These are phyloP conservation scores for Ogataea siamensis DNA, from an alignment of 805 yeast species.

Conservation along the genomic window DNA sequence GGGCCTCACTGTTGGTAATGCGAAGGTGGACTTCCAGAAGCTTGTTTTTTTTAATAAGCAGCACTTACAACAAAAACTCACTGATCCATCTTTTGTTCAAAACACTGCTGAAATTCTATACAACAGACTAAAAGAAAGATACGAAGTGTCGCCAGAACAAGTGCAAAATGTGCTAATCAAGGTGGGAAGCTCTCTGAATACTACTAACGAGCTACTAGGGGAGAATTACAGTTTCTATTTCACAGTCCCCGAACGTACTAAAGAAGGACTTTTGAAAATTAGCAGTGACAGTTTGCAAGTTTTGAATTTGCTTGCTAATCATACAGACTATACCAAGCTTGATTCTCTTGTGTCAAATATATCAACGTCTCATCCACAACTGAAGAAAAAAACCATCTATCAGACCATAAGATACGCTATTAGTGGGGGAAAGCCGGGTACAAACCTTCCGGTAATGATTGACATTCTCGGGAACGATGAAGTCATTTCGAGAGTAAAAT, in stretches of 20 bases:
- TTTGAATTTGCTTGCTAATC: conserved; percentile 11
- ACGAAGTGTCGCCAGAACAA: conserved; percentile 30
- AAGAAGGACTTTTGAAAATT: conserved; percentile 14
- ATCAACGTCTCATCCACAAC: conserved; percentile 7
- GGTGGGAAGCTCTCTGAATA: conserved; percentile 50
- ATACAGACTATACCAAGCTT: conserved; percentile 13
- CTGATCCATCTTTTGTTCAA: conserved; percentile 35
- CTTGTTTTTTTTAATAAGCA: conserved; percentile 73
- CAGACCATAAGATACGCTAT: conserved; percentile 64
- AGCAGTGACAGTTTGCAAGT: background rate
- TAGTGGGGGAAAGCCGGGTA: conserved; percentile 69
- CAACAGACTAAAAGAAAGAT: conserved; percentile 18
- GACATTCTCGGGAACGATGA: conserved; percentile 51
- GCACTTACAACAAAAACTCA: conserved; percentile 49
- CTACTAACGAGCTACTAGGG: conserved; percentile 49
- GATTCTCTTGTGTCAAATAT: conserved; percentile 11
- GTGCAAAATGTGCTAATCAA: conserved; percentile 40
- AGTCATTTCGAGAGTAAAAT: conserved; percentile 14
- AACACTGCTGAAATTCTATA: conserved; percentile 37
- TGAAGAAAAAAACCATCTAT: conserved; percentile 45
- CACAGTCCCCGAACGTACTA: conserved; percentile 33
- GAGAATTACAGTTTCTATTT: conserved; percentile 50
- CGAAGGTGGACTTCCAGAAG: conserved; percentile 82
- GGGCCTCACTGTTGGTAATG: conserved; percentile 87
- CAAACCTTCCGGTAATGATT: conserved; percentile 57